Base-by-base conservation (phyloP, 768 basidiomycete species). In the Hemileccinum impolitum region DNA sequence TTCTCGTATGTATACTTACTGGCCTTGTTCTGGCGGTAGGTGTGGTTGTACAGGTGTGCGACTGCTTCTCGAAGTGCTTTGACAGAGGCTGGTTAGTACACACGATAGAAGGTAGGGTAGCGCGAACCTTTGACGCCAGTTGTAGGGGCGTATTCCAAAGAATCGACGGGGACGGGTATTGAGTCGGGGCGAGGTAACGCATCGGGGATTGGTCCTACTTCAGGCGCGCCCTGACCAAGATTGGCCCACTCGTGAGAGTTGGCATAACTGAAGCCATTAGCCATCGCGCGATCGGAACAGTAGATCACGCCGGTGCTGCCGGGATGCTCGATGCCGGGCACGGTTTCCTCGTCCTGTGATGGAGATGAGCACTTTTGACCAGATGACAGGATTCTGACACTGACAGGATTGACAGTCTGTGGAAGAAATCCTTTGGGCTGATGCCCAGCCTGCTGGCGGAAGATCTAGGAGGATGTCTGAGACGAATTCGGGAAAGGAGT, bases 1-100 rank as follows among this genome's bases (percentile, higher is more conserved):
- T 97, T 97, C 69, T 94, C 92, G 56, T 75, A 87, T 1, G 91
- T 94, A 65, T 96, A 97, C 57, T 94, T 77, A 56, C 87, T 91
- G 8, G 67, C 51, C 70, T 88, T 94, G 40, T 81, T 89, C 57
- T 87, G 69, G 30, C 94, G 81, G 65, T 95, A 95, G 2, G 86
- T 88, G 43, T 78, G 72, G 64, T 97, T 97, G 74, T 97, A 97
- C 43, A 94, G 66, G 52, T 87, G 72, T 11, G 94, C 94, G 26
- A 97, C 94, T 2, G 93, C 91, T 63, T 92, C 85, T 25, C 94
- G 80, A 18, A 97, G 81, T 13, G 73, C 88, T 89, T 58, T 30
- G 35, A n/a, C 21, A 34, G 43, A 36, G n/a, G 31, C 46, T 39
- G 43, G 48, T 48, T 21, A 51, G 53, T 34, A 35, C 9, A 23